phyloP scores from a whole-genome alignment of 2,329 filamentous ascomycete genomes.

The Neurospora sp. region DNA sequence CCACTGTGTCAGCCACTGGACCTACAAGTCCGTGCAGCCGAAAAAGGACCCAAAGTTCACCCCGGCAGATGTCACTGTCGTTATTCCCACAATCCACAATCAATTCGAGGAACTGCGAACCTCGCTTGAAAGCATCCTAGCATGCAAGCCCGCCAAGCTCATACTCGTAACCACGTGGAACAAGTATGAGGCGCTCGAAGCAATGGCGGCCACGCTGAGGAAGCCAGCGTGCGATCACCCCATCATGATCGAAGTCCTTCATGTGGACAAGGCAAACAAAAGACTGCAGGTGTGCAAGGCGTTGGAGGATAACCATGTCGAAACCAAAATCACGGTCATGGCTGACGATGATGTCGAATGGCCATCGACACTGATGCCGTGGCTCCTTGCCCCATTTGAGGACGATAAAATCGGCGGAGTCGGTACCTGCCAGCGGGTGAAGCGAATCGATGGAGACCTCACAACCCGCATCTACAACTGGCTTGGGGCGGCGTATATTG shows the following conservation, averaged over 20 bases:
- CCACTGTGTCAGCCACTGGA: slow-evolving; percentile 78
- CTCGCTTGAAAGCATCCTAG: slow-evolving; percentile 69
- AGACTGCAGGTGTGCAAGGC: slow-evolving; percentile 87
- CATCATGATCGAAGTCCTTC: slow-evolving; percentile 59
- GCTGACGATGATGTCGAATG: slow-evolving; percentile 95
- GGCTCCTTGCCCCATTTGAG: slow-evolving; percentile 90
- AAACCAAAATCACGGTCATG: slow-evolving; percentile 78
- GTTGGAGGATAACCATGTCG: slow-evolving; percentile 61
- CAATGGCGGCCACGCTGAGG: slow-evolving; percentile 52
- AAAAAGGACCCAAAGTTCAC: slow-evolving; percentile 68
- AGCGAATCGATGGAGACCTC: slow-evolving; percentile 54
- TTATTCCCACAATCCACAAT: slow-evolving; percentile 87
- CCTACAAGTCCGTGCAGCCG: slow-evolving; percentile 67
- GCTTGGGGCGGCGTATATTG: slow-evolving; percentile 83
- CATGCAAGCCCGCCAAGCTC: slow-evolving; percentile 59
- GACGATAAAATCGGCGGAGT: slow-evolving; percentile 77
- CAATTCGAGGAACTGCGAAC: slow-evolving; percentile 73
- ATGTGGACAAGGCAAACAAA: slow-evolving; percentile 84
- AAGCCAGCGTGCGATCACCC: slow-evolving; percentile 27
- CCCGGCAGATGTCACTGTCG: slow-evolving; percentile 79
- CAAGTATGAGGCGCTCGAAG: slow-evolving; percentile 59
- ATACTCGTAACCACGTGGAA: slow-evolving; percentile 81
- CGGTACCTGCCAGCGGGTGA: slow-evolving; percentile 81
- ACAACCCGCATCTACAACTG: slow-evolving; percentile 70
- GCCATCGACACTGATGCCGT: slow-evolving; percentile 75